Evolutionary conservation across 2,329 filamentous ascomycete genomes (phyloP).

Genomic region (Talaromyces sp.): DNA sequence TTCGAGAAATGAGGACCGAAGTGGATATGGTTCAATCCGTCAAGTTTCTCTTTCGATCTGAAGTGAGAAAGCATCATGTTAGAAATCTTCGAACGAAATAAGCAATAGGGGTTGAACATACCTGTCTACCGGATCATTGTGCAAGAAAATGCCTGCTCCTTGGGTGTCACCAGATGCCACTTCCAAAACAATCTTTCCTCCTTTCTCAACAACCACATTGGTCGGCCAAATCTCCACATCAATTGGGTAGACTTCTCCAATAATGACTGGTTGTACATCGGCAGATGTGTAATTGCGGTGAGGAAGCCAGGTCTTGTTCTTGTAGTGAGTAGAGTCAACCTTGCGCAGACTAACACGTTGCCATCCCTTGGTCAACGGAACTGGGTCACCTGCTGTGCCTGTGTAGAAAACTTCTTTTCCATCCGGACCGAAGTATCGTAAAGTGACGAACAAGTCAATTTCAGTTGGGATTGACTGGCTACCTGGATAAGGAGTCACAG

Average conservation of each 20-base stretch:
- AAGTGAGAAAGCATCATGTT: not conserved
- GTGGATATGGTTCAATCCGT: slow-evolving; percentile 48
- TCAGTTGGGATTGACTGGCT: slow-evolving; percentile 43
- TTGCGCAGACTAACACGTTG: slow-evolving; percentile 51
- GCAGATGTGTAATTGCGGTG: slow-evolving; percentile 48
- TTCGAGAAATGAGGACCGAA: slow-evolving; percentile 46
- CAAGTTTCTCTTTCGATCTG: slow-evolving; percentile 44
- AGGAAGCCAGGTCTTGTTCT: slow-evolving; percentile 41
- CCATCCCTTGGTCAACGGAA: slow-evolving; percentile 55
- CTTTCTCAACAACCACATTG: slow-evolving; percentile 25
- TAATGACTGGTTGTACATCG: slow-evolving; percentile 43
- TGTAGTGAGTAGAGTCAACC: slow-evolving; percentile 48
- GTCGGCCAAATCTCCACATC: slow-evolving; percentile 40
- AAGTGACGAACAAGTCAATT: slow-evolving; percentile 55
- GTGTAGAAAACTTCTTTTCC: slow-evolving; percentile 56
- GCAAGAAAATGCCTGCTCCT: slow-evolving; percentile 51
- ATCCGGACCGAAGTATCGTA: slow-evolving; percentile 49
- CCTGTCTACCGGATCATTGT: slow-evolving; percentile 37
- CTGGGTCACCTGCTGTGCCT: slow-evolving; percentile 54
- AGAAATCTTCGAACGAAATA: not conserved
- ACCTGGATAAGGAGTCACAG: slow-evolving; percentile 42
- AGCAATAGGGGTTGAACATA: slow-evolving; percentile 19
- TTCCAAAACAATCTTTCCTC: slow-evolving; percentile 13
- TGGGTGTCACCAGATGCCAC: slow-evolving; percentile 15
- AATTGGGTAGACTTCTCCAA: slow-evolving; percentile 46